Conservation (phyloP, 2,329 filamentous ascomycete genomes). For the Ophiostoma piceae region DNA sequence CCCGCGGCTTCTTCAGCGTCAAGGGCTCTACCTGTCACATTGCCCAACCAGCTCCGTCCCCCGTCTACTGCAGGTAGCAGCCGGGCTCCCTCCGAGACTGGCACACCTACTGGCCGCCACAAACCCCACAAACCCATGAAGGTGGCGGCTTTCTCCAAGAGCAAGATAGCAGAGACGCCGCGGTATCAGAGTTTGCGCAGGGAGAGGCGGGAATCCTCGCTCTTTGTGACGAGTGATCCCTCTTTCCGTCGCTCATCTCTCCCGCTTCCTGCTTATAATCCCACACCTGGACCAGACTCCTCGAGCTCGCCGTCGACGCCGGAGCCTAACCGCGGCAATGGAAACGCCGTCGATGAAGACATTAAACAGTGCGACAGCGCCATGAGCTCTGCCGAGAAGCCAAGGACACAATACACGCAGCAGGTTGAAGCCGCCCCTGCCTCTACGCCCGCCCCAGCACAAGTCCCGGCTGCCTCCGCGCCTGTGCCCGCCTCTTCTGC, state of each 20-base stretch:
- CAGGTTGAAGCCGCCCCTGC: neutral
- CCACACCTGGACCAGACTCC: neutral
- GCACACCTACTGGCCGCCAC: neutral
- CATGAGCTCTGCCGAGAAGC: neutral
- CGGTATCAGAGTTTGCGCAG: neutral
- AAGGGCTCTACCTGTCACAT: neutral
- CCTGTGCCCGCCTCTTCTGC: neutral
- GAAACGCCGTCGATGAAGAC: neutral
- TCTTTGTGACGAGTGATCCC: too few species aligned
- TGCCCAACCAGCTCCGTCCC: neutral
- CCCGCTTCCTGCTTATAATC: neutral
- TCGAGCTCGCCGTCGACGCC: neutral
- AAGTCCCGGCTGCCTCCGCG: neutral
- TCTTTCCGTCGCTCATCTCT: neutral
- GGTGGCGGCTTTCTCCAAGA: neutral
- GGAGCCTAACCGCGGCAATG: neutral
- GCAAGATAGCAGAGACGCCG: neutral
- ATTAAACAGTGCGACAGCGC: neutral
- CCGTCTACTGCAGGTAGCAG: neutral
- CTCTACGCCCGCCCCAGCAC: neutral
- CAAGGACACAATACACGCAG: neutral
- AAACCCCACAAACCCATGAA: conserved; percentile 7
- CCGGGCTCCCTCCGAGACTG: neutral
- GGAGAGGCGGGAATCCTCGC: neutral
- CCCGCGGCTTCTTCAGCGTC: neutral